These are phyloP conservation scores for Thelonectria rubi DNA, from an alignment of 2,329 filamentous ascomycete genomes.

Conservation along the genomic window DNA sequence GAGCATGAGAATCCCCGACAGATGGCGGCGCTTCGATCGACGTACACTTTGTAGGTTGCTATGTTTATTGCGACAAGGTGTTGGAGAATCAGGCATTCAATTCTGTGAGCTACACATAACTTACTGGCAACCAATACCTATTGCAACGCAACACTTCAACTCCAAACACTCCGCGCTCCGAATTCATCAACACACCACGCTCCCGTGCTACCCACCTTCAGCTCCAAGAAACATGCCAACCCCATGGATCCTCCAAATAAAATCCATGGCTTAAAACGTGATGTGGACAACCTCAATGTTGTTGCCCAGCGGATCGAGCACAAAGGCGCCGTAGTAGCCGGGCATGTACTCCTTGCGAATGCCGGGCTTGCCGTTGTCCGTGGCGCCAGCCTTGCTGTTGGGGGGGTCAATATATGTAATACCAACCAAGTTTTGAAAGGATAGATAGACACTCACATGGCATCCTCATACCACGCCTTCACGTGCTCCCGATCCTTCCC, in stretches of 20 bases:
- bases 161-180: slow-evolving; percentile 2
- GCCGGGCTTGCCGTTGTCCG: slow-evolving; percentile 60
- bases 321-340: slow-evolving; percentile 61
- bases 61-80: too few relatives aligned
- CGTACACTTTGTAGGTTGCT: background rate
- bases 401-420: too few relatives aligned
- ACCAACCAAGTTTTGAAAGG: too few relatives aligned
- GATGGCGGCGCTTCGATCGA: background rate
- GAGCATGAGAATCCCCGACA: slow-evolving; percentile 17
- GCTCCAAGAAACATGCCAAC: background rate
- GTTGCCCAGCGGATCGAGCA: slow-evolving; percentile 60
- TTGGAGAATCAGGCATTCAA: background rate
- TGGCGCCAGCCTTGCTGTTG: slow-evolving; percentile 53
- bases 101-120: slow-evolving; percentile 4
- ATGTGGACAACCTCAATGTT: slow-evolving; percentile 59
- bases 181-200: background rate
- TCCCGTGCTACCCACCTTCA: background rate
- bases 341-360: slow-evolving; percentile 53
- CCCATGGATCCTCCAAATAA: background rate
- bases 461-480: slow-evolving; percentile 38
- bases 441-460: slow-evolving; percentile 37
- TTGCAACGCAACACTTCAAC: background rate
- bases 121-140: background rate
- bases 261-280: slow-evolving; percentile 9
- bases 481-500: slow-evolving; percentile 31